Evolutionary conservation across 192 early-diverging fungal genomes (phyloP).

Genomic region (Backusella liffmaniae): DNA sequence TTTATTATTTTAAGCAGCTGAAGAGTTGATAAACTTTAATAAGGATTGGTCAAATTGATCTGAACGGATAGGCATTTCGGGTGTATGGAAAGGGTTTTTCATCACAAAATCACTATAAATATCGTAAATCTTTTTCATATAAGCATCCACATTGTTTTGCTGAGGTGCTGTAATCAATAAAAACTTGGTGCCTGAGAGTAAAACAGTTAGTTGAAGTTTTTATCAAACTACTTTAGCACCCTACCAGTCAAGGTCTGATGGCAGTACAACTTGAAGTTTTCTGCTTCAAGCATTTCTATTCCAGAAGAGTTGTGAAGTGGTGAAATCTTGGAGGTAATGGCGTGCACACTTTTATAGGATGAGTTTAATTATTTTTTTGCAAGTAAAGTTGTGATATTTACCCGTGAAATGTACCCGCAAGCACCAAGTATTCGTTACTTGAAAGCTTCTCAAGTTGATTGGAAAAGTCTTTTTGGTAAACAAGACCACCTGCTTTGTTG

Average conservation of each 20-base stretch:
- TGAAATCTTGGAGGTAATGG: slow-evolving; percentile 91
- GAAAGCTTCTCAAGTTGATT: slow-evolving; percentile 80
- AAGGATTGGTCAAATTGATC: slow-evolving; percentile 92
- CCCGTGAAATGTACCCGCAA: slow-evolving; percentile 98
- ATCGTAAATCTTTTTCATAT: slow-evolving; percentile 72
- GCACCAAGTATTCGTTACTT: slow-evolving; percentile 95
- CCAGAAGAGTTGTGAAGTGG: slow-evolving; percentile 80
- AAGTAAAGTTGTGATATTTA: slow-evolving; percentile 27
- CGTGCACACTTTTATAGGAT: slow-evolving; percentile 73
- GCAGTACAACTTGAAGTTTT: slow-evolving; percentile 89
- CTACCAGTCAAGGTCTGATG: slow-evolving; percentile 90
- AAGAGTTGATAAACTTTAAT: slow-evolving; percentile 59
- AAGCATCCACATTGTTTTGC: slow-evolving; percentile 66
- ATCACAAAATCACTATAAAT: slow-evolving; percentile 96
- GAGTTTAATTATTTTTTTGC: not conserved
- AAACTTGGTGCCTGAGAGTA: slow-evolving; percentile 82
- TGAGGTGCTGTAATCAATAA: slow-evolving; percentile 83
- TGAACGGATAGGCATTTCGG: slow-evolving; percentile 97
- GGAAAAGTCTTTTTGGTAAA: slow-evolving; percentile 90
- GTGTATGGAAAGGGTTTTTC: slow-evolving; percentile 99
- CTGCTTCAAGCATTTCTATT: slow-evolving; percentile 90
- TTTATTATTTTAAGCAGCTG: slow-evolving; percentile 6
- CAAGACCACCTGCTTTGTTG: slow-evolving; percentile 91
- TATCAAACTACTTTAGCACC: too few species aligned
- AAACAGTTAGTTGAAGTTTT: not conserved